Evolutionary conservation across 1,284 basidiomycete genomes (phyloP), one percentile per base, ranked within the genome.

Genomic region (Exobasidium rhododendri): DNA sequence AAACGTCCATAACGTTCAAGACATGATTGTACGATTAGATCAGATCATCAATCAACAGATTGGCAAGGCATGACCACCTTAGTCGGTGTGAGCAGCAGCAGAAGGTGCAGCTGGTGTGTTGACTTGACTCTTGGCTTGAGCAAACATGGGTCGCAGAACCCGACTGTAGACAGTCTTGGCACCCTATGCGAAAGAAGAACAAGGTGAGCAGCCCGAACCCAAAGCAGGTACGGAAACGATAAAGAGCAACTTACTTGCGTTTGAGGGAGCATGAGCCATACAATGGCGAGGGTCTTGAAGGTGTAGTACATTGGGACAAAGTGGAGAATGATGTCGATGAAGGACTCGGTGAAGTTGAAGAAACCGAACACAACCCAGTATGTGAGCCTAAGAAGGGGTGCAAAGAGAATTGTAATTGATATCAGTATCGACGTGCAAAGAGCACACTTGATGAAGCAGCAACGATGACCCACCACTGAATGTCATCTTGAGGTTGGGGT

Each of bases 261-360:
- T 77, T 93, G 91, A 0, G 92, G 92, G n/a, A 94, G 85, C 11
- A 87, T 88, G 59, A 94, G 86, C 82, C 91, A 94, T 62, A 94
- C 86, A 32, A 94, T 85, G 75, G 92, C 88, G 61, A 92, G 77
- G 3, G 87, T 89, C 83, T 93, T 94, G 75, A 91, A 65, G 56
- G 87, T 83, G 81, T 88, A 89, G 82, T 94, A 94, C 79, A 94
- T 86, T 13, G 92, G 92, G 65, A 94, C 84, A 90, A 91, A 79
- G 65, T 78, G 73, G 56, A 78, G 72, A 54, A 64, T 71, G 56
- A 78, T 61, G 64, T 58, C 69, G 57, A 70, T 65, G 63, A 79
- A 79, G 49, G 73, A 71, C 74, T 79, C 77, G 65, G 75, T 63
- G 68, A 78, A 77, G 59, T 68, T 77, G 72, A 78, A 78, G 69